Base-by-base conservation (phyloP, 768 basidiomycete genomes). In the Tubosaeta sp. region DNA sequence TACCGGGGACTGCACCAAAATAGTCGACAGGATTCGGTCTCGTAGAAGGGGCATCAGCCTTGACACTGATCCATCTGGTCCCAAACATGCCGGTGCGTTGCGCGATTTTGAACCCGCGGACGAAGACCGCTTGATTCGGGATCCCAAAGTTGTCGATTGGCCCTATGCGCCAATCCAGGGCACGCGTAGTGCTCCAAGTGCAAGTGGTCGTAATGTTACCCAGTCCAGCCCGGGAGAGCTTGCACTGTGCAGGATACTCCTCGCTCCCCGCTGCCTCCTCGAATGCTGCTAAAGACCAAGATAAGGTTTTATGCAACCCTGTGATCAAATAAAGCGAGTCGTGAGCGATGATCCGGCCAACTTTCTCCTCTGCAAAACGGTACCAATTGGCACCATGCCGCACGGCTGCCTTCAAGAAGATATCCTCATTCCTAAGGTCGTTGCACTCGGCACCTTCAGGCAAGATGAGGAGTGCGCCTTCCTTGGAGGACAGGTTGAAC, bases 301-400 rank as follows among this genome's bases (percentile, higher is more conserved):
- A 59, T 3, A 14, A 31, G 1, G 58, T 13, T 44, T 55, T 52
- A 17, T 50, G 16, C 0, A 49, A 9, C 12, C 53, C 53, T 1
- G 53, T 71, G 27, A 71, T 63, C 26, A 70, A 46, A 33, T 71
- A 71, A 1, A 68, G 58, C 4, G 64, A 57, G 26, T 66, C 65
- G 27, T 63, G 57, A 11, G 46, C 49, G 13, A 59, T 60, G 25
- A 59, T 56, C n/a, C 35, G 55, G 1, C 55, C 60, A 16, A 61
- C 43, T 6, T 35, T 22, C 22, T 22, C 22, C 22, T 22, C 22
- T 3, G 3, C 22, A 22, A 22, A 22, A 22, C 22, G 22, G 22
- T 22, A 22, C 22, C 22, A 22, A 22, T 22, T 3, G 22, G 22
- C 3, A 22, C 59, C 68, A 52, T 69, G 47, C 6, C 45, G 22